Percentiles rank a stretch among this genome's conserved stretches.
These are phyloP conservation scores for Lentinula aciculospora DNA, from an alignment of 768 basidiomycete genomes.

Conservation along the genomic window DNA sequence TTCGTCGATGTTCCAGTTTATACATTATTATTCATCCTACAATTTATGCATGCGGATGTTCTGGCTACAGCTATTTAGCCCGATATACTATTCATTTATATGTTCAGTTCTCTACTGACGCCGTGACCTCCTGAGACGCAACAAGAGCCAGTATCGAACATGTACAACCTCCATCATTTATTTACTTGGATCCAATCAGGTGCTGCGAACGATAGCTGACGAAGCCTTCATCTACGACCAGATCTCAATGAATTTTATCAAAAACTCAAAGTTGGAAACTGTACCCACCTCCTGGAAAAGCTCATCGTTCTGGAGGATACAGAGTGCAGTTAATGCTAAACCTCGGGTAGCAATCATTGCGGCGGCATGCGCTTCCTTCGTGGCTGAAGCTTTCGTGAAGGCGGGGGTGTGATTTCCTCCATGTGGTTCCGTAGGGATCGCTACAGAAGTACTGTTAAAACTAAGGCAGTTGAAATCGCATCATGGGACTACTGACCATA, in stretches of 20 bases:
- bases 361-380: slow-evolving; percentile 54
- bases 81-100: not conserved
- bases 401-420: slow-evolving; percentile 75
- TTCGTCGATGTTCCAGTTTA: not conserved
- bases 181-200: too few relatives aligned
- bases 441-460: slow-evolving; percentile 28
- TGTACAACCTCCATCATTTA: too few relatives aligned
- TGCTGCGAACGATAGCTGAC: too few relatives aligned
- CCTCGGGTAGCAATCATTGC: slow-evolving; percentile 55
- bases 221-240: not conserved
- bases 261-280: not conserved
- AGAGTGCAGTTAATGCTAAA: slow-evolving; percentile 57
- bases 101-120: not conserved
- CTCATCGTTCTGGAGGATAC: slow-evolving; percentile 48
- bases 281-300: slow-evolving; percentile 50
- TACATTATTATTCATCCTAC: not conserved
- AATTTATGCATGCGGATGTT: not conserved
- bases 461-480: slow-evolving; percentile 9
- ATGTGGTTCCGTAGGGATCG: slow-evolving; percentile 63
- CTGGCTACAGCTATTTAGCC: not conserved
- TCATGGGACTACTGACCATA: slow-evolving; percentile 36
- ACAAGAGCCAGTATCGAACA: too few relatives aligned
- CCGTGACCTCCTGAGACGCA: too few relatives aligned
- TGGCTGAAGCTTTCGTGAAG: slow-evolving; percentile 57
- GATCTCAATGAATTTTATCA: not conserved